Base-by-base conservation (phyloP, 768 basidiomycete genomes). In the Holtermanniella nyarrowii region DNA sequence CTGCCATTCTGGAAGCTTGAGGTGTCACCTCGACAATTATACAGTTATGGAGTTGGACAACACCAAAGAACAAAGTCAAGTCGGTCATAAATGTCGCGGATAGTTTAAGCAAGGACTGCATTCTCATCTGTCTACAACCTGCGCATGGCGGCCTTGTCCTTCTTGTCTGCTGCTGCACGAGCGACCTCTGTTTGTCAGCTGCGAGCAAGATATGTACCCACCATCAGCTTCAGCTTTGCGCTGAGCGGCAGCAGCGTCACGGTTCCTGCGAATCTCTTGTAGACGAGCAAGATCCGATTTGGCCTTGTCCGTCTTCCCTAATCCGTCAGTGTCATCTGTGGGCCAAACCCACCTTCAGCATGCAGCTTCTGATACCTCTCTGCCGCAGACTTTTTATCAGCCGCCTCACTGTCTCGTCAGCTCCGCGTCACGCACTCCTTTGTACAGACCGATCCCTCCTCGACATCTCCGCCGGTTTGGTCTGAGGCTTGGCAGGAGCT, bases 251-350 rank as follows among this genome's bases (percentile, higher is more conserved):
- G 90, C 89, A 40, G 81, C 84, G 56, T 90, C 90, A 46, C 91
- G 83, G 54, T 93, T 87, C 50, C 81, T 83, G 54, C 80, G 80
- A 63, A 97, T 87, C 80, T 83, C 85, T 43, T 80, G 80, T 14
- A 97, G 79, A 27, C 91, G 80, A 18, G 84, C 80, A 46, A 97
- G 80, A 71, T 97, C 91, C 3, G 82, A 71, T 74, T 89, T 86
- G 18, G 91, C 90, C 69, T 95, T 78, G 27, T 84, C 82, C 0
- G 91, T 96, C 81, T 95, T 86, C 54, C 91, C 91, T 70, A 79
- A 14, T n/a, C 18, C 76, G 14, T 75, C 47, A 62, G 88, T 37
- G 18, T 16, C 13, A 42, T 2, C 26, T 50, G 45, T 56, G 22
- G 50, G 53, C 3, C 12, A 22, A 40, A 53, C 66, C 52, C 16